Base-by-base conservation (phyloP, 306 rosid species). In the Vigna nakashimae region DNA sequence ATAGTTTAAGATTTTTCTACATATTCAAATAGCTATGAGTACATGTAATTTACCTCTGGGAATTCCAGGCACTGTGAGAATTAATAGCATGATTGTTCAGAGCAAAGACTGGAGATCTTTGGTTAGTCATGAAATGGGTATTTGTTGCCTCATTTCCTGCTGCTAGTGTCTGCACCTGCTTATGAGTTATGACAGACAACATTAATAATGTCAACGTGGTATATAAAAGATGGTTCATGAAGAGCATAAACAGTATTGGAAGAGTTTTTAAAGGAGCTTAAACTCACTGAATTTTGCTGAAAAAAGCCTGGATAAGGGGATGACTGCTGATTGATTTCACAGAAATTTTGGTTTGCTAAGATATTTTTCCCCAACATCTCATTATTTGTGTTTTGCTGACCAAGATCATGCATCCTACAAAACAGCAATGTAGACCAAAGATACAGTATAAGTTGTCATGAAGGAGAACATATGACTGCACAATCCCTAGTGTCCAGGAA, bases 201-300 rank as follows among this genome's bases (percentile, higher is more conserved):
- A 64, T 2, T 40, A 49, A 12, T 28, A 13, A 12, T 51, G 15
- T 9, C 53, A 73, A 18, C 71, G 10, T 65, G n/a, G 5, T 72
- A 62, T 26, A 1, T 4, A 51, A 71, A 53, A 62, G 14, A 50
- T n/a, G 42, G 40, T 36, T 6, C 6, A 34, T 4, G 38, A 4
- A 34, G 38, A 34, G 6, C 38, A 34, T 34, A 0, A 4, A 34
- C 38, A 36, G 26, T 40, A 42, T 16, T 12, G 22, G 34, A 49
- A 70, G 22, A 46, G 56, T 53, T n/a, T 67, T 20, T 22, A 12
- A 46, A 18, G 42, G 28, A 18, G 34, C 34, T 28, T 65, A 18
- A 14, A 30, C 75, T 80, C 36, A 80, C 80, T 2, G 26, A 46
- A 16, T 57, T 80, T 80, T 36, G 51, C 13, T 45, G 55, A 32